These are phyloP conservation scores for Tylopilus rubrobrunneus DNA, from an alignment of 768 basidiomycete species.

Conservation along the genomic window DNA sequence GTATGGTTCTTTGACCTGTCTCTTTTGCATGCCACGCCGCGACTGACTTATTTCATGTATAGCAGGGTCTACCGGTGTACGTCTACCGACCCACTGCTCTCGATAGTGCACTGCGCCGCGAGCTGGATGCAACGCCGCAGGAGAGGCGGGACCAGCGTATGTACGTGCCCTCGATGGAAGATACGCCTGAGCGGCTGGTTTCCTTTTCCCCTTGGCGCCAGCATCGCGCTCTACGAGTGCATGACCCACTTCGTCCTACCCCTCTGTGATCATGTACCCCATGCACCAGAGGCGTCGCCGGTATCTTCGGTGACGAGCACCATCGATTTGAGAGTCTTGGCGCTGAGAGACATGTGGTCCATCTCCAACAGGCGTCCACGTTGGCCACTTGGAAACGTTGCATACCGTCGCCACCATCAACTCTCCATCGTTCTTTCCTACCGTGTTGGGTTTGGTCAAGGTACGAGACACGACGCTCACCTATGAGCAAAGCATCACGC, in stretches of 20 bases:
- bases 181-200: not conserved
- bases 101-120: conserved; percentile 47
- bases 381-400: conserved; percentile 77
- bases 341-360: conserved; percentile 68
- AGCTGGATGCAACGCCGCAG: conserved; percentile 50
- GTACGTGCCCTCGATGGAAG: conserved; percentile 38
- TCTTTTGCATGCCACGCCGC: not conserved
- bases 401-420: conserved; percentile 68
- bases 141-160: conserved; percentile 66
- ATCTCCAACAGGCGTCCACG: conserved; percentile 71
- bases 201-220: conserved; percentile 20
- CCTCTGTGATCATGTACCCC: conserved; percentile 60
- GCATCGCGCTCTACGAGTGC: conserved; percentile 61
- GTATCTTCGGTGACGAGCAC: conserved; percentile 63
- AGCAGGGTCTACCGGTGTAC: conserved; percentile 70
- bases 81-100: conserved; percentile 73
- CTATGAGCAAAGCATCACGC: not conserved
- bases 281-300: conserved; percentile 48
- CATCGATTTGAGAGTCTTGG: conserved; percentile 65
- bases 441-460: conserved; percentile 83
- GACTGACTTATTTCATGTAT: not conserved
- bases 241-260: conserved; percentile 65
- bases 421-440: conserved; percentile 78
- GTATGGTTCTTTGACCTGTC: conserved; percentile 32
- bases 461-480: conserved; percentile 25